These are phyloP conservation scores for Hibiscus tridactylites DNA, from an alignment of 345 rosid species.

Conservation along the genomic window DNA sequence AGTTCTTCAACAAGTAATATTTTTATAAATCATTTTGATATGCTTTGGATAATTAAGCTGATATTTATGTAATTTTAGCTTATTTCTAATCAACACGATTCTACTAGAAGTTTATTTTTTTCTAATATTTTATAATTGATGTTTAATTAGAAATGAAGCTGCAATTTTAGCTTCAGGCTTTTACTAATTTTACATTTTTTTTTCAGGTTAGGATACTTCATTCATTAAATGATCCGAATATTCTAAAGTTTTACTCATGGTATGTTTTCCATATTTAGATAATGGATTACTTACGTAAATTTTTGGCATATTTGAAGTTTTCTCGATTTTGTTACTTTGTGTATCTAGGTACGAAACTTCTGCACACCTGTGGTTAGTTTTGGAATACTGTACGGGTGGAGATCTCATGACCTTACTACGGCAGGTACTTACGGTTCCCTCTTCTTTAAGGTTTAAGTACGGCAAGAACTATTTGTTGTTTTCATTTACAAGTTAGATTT, in stretches of 20 bases:
- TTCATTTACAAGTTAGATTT: not conserved
- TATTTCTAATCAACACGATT: no score
- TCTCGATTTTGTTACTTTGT: not conserved
- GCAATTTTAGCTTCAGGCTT: not conserved
- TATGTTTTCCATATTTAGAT: constrained; percentile 19
- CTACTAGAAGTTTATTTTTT: no score
- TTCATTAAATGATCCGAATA: constrained; percentile 68
- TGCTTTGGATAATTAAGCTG: not conserved
- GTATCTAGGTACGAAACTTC: constrained; percentile 81
- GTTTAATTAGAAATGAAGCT: not conserved
- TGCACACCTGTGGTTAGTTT: constrained; percentile 92
- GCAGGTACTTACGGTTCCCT: constrained; percentile 44
- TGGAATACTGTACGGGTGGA: constrained; percentile 96
- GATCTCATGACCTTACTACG: constrained; percentile 73
- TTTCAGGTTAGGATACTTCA: constrained; percentile 91
- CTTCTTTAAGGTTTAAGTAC: not conserved
- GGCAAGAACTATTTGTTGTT: not conserved
- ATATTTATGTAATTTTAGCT: not conserved
- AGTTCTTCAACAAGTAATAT: constrained; percentile 80
- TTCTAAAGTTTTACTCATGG: constrained; percentile 84
- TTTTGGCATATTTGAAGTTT: not conserved
- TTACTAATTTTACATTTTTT: not conserved
- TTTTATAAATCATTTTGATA: not conserved
- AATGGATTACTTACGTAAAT: not conserved
- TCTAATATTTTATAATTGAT: not conserved